Conservation (phyloP, 2,329 filamentous ascomycete species). For the Phyllosticta citriasiana region DNA sequence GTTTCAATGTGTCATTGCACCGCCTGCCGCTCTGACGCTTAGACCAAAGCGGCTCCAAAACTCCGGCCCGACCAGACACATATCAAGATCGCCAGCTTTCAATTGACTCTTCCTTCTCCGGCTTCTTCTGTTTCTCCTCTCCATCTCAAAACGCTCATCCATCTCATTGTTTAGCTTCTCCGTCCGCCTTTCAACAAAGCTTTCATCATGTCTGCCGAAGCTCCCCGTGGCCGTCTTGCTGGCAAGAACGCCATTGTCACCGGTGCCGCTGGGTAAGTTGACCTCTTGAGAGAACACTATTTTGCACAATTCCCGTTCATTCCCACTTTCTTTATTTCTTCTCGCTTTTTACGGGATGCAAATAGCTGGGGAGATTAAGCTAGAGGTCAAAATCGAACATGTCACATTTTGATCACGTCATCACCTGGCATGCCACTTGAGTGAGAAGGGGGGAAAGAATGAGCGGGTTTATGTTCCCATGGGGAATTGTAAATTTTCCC, state of each 20-base stretch:
- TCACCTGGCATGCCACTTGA: background rate
- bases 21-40: background rate
- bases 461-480: too few relatives aligned
- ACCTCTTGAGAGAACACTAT: slow-evolving; percentile 4
- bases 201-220: slow-evolving; percentile 26
- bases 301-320: background rate
- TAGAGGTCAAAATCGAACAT: background rate
- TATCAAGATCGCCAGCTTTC: background rate
- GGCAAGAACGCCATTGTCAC: slow-evolving; percentile 69
- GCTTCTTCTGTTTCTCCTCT: slow-evolving; percentile 1
- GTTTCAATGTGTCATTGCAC: background rate
- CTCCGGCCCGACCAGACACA: background rate
- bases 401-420: background rate
- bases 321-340: background rate
- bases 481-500: background rate
- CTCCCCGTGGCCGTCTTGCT: slow-evolving; percentile 39
- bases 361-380: background rate
- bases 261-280: slow-evolving; percentile 69
- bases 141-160: slow-evolving; percentile 17
- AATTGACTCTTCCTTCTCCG: background rate
- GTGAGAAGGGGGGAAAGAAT: background rate
- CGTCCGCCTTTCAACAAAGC: slow-evolving; percentile 11
- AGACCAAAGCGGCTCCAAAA: background rate
- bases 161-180: slow-evolving; percentile 13
- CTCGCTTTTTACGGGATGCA: background rate